These are phyloP conservation scores for Thalassiosira oceanica DNA, from an alignment of 352 stramenopile genomes.

Conservation along the genomic window DNA sequence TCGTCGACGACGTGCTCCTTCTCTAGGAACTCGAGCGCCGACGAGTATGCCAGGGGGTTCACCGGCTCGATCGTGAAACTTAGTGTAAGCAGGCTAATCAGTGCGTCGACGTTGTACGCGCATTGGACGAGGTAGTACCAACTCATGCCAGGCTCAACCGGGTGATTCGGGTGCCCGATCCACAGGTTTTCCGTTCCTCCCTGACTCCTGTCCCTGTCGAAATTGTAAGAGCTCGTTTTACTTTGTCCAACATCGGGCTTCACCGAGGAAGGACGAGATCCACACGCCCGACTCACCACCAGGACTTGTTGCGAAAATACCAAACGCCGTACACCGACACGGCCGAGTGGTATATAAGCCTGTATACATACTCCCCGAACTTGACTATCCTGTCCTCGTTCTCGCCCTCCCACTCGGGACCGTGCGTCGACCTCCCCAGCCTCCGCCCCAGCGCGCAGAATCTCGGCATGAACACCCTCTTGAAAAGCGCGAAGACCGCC, in stretches of 20 bases:
- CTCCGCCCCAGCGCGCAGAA: constrained; percentile 59
- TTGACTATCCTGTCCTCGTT: constrained; percentile 73
- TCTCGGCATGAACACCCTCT: constrained; percentile 43
- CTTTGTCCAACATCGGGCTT: no score
- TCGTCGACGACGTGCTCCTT: constrained; percentile 37
- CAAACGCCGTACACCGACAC: constrained; percentile 61
- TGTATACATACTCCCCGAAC: constrained; percentile 82
- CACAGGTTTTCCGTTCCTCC: constrained; percentile 59
- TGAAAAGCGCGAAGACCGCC: constrained; percentile 49
- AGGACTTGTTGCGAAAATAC: constrained; percentile 68
- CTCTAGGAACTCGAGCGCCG: constrained; percentile 33
- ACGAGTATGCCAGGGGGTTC: constrained; percentile 43
- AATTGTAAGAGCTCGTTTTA: no score
- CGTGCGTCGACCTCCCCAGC: constrained; percentile 52
- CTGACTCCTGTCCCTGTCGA: constrained; percentile 1
- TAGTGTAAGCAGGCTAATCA: constrained; percentile 66
- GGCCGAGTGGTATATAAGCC: constrained; percentile 63
- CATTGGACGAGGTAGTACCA: constrained; percentile 80
- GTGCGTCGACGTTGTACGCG: constrained; percentile 77
- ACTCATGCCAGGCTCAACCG: constrained; percentile 62
- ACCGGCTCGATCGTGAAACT: constrained; percentile 47
- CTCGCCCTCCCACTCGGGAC: constrained; percentile 50
- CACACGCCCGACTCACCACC: no score
- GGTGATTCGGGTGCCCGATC: constrained; percentile 63
- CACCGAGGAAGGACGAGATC: no score